Evolutionary conservation across 768 basidiomycete species (phyloP).

Genomic region (Chalciporus chontae): DNA sequence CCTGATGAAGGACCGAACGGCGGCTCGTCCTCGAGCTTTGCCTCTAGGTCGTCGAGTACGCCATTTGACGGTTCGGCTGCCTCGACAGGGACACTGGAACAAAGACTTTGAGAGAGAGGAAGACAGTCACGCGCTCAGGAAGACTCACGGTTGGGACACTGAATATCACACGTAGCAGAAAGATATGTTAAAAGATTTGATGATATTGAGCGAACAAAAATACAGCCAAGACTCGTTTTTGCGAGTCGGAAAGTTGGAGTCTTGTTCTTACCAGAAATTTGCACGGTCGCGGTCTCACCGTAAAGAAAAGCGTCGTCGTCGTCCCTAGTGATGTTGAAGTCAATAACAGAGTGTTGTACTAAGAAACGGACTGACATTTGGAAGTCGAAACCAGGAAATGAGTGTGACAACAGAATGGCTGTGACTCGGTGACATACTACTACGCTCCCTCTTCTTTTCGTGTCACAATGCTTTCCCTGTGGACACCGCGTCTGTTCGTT

Average conservation of each 20-base stretch:
- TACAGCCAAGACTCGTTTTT: constrained; percentile 34
- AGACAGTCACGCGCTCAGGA: constrained; percentile 23
- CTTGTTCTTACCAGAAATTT: constrained; percentile 46
- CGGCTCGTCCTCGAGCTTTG: constrained; percentile 38
- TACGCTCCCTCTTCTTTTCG: neutral
- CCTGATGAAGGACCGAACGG: constrained; percentile 23
- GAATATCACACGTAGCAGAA: constrained; percentile 37
- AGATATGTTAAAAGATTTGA: constrained; percentile 40
- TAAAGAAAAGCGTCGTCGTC: constrained; percentile 83
- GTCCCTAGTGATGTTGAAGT: constrained; percentile 45
- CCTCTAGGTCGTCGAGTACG: constrained; percentile 47
- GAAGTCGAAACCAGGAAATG: constrained; percentile 16
- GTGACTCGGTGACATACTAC: constrained; percentile 15
- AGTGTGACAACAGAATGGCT: constrained; percentile 10
- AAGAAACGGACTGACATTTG: constrained; percentile 28
- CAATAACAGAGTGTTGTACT: constrained; percentile 20
- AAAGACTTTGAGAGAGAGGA: constrained; percentile 17
- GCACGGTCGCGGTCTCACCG: constrained; percentile 46
- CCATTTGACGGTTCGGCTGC: constrained; percentile 44
- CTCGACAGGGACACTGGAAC: constrained; percentile 40
- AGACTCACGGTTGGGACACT: constrained; percentile 66
- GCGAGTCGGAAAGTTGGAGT: constrained; percentile 22
- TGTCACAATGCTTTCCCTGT: constrained; percentile 9
- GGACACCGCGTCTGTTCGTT: constrained; percentile 16
- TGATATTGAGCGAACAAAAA: constrained; percentile 33